Base-by-base conservation (phyloP, 306 rosid species). In the Adenanthera pavonina region DNA sequence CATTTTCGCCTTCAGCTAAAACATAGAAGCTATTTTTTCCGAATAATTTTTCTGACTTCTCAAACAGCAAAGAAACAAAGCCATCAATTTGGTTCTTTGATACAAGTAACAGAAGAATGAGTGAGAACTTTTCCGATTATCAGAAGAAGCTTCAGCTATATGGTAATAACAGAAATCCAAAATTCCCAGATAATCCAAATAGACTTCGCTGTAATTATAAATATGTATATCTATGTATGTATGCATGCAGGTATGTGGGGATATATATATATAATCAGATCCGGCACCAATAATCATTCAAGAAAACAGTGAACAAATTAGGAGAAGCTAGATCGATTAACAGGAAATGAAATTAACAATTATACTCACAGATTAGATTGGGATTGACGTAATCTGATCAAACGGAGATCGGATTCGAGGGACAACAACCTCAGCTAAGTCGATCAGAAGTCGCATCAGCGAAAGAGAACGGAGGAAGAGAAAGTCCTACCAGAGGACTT, bases 391-490 rank as follows among this genome's bases (percentile, higher is more conserved):
- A 44, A 68, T 69, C 57, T 0, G 68, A 78, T 1, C 61, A 35
- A 72, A 72, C 48, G n/a, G 48, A 60, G 86, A 86, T 82, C 83
- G 16, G 59, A 57, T 19, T 41, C 12, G 46, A 43, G 71, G 38
- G 36, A 48, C 51, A 17, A 51, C 34, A 60, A 25, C 53, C 80
- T 16, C 64, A 60, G 36, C 51, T 61, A 62, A 59, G 61, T 60
- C 71, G 77, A 66, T 36, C 53, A 2, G 53, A 10, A 16, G 46
- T 17, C 19, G 47, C 8, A 52, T 35, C 47, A 17, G 41, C 30
- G 15, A 49, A 9, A 62, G 49, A 75, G 48, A 34, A 59, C 25
- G 81, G 34, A 33, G 85, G 75, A 70, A 25, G 59, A 25, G 43
- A 8, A 4, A 72, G 36, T 38, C 64, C 77, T 0, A 11, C 14